Conservation (phyloP, 805 yeast genomes). For the Yarrowia sp. region DNA sequence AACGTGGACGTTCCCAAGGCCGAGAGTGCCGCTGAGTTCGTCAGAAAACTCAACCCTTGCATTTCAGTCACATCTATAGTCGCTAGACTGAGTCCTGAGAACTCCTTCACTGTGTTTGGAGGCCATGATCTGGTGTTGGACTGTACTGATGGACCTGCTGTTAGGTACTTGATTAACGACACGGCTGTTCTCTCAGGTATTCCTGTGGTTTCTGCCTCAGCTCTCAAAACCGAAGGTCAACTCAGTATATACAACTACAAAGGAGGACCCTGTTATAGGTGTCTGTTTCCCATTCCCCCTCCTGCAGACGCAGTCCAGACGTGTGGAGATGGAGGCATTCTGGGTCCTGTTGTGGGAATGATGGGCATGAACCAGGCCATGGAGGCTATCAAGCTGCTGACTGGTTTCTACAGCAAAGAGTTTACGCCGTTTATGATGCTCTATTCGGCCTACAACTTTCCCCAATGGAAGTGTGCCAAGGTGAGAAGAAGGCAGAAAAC, state of each 20-base stretch:
- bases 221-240: slow-evolving; percentile 91
- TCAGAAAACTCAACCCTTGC: slow-evolving; percentile 68
- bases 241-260: slow-evolving; percentile 74
- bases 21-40: slow-evolving; percentile 71
- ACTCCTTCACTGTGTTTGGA: slow-evolving; percentile 68
- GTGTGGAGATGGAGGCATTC: slow-evolving; percentile 91
- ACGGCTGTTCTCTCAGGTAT: slow-evolving; percentile 71
- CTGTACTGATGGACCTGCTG: slow-evolving; percentile 92
- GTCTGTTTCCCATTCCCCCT: slow-evolving; percentile 91
- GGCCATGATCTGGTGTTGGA: slow-evolving; percentile 81
- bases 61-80: slow-evolving; percentile 64
- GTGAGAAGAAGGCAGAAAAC: slow-evolving; percentile 71
- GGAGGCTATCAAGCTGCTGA: slow-evolving; percentile 79
- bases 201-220: slow-evolving; percentile 90
- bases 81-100: slow-evolving; percentile 58
- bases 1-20: slow-evolving; percentile 76
- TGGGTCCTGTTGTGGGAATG: slow-evolving; percentile 95
- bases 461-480: slow-evolving; percentile 69
- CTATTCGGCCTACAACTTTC: slow-evolving; percentile 62
- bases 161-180: slow-evolving; percentile 87
- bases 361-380: slow-evolving; percentile 89
- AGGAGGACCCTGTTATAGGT: slow-evolving; percentile 90
- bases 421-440: slow-evolving; percentile 71
- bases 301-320: slow-evolving; percentile 80
- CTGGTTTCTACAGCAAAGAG: slow-evolving; percentile 57